Evolutionary conservation across 2,329 filamentous ascomycete species (phyloP).

Genomic region (Rachicladosporium sp.): DNA sequence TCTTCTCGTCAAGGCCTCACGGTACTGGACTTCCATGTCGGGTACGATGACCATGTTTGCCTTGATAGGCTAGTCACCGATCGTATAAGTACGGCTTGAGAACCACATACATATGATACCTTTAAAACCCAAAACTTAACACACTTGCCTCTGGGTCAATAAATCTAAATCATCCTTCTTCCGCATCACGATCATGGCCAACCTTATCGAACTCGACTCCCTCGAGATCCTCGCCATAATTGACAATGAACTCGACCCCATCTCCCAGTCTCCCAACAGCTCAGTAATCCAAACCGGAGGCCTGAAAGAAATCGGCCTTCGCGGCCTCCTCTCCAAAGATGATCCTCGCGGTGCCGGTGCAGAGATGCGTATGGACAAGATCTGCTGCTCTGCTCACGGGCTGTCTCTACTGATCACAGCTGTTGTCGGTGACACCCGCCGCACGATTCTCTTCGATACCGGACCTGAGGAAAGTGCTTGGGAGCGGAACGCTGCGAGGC

Average conservation of each 20-base stretch:
- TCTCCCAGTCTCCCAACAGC: conserved; percentile 14
- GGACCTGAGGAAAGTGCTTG: conserved; percentile 16
- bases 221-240: conserved; percentile 16
- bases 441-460: conserved; percentile 18
- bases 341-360: conserved; percentile 5
- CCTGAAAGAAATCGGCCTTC: conserved; percentile 11
- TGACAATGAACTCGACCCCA: conserved; percentile 19
- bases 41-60: too few species aligned
- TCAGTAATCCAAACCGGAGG: conserved; percentile 12
- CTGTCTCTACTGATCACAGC: conserved; percentile 19
- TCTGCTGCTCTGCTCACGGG: conserved; percentile 18
- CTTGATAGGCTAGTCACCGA: too few species aligned
- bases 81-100: too few species aligned
- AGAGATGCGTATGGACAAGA: conserved; percentile 16
- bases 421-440: conserved; percentile 8
- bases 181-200: conserved; percentile 3
- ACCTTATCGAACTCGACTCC: conserved; percentile 16
- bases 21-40: too few species aligned
- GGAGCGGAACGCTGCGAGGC: conserved; percentile 14
- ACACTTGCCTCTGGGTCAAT: too few species aligned
- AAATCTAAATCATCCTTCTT: too few species aligned
- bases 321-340: not conserved
- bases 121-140: too few species aligned
- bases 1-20: too few species aligned
- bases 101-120: too few species aligned